A percentile compares a stretch with the other conserved stretches of the same genome.
phyloP scores from a whole-genome alignment of 2,329 filamentous ascomycete genomes.

The Emergomyces orientalis region DNA sequence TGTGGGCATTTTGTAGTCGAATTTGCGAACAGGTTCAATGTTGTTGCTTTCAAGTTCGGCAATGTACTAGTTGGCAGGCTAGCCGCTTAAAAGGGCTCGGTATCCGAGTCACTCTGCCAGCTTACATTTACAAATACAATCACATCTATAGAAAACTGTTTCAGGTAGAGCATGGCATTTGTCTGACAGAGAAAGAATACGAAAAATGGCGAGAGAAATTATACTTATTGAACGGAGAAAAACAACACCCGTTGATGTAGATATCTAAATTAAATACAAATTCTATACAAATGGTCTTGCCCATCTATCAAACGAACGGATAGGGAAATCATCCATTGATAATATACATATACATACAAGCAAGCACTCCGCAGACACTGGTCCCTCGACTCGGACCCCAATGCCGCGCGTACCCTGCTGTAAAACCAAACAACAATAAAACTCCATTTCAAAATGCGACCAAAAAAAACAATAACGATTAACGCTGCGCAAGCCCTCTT shows the following conservation, averaged over 20 bases:
- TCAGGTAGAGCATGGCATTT: too few species aligned
- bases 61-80: too few species aligned
- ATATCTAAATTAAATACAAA: not conserved
- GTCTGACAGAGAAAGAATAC: too few species aligned
- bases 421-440: slow-evolving; percentile 14
- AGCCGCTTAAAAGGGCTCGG: too few species aligned
- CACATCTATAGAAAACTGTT: too few species aligned
- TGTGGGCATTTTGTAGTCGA: too few species aligned
- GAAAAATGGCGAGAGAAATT: too few species aligned
- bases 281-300: not conserved
- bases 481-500: not conserved
- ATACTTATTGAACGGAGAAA: not conserved
- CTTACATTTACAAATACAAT: too few species aligned
- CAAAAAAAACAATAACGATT: slow-evolving; percentile 10
- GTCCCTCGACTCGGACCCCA: not conserved
- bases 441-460: slow-evolving; percentile 32
- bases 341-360: slow-evolving; percentile 6
- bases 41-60: too few species aligned
- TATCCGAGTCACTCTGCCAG: too few species aligned
- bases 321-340: not conserved
- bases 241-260: not conserved
- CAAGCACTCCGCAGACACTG: not conserved
- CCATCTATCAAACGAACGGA: not conserved
- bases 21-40: too few species aligned
- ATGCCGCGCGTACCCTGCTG: not conserved